phyloP scores from a whole-genome alignment of 164 flowering plant species.

The Umbilicus rupestris region DNA sequence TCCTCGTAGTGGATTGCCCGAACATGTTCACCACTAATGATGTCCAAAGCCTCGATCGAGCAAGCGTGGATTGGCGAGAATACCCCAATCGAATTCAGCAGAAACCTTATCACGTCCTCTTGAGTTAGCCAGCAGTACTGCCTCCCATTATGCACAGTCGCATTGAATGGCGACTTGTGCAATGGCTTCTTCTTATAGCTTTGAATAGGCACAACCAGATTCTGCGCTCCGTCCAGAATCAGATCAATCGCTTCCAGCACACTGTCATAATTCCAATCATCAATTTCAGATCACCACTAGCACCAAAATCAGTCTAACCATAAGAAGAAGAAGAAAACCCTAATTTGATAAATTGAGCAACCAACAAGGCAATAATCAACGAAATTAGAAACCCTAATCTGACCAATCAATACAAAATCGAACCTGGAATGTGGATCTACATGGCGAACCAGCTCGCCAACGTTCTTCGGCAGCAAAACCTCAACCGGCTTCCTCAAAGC shows the following conservation, averaged over 20 bases:
- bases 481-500: constrained; percentile 35
- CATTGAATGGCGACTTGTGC: constrained; percentile 16
- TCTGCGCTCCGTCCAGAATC: constrained; percentile 66
- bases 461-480: constrained; percentile 22
- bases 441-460: constrained; percentile 24
- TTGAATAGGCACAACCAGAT: constrained; percentile 55
- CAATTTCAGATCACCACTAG: background rate
- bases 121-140: constrained; percentile 46
- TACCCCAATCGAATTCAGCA: constrained; percentile 34
- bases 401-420: background rate
- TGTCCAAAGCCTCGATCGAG: constrained; percentile 30
- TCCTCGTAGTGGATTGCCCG: constrained; percentile 24
- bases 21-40: constrained; percentile 23
- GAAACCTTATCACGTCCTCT: constrained; percentile 45
- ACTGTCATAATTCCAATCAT: constrained; percentile 23
- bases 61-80: constrained; percentile 28
- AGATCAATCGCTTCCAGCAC: constrained; percentile 69
- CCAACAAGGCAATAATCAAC: background rate
- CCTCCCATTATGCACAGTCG: constrained; percentile 21
- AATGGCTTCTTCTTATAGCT: constrained; percentile 25
- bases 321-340: background rate
- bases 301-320: background rate
- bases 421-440: constrained; percentile 40
- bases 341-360: too few species aligned
- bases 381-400: background rate